Evolutionary conservation across 1,284 basidiomycete species (phyloP), one percentile per base, ranked within the genome.

Genomic region (Ceratobasidium sp.): DNA sequence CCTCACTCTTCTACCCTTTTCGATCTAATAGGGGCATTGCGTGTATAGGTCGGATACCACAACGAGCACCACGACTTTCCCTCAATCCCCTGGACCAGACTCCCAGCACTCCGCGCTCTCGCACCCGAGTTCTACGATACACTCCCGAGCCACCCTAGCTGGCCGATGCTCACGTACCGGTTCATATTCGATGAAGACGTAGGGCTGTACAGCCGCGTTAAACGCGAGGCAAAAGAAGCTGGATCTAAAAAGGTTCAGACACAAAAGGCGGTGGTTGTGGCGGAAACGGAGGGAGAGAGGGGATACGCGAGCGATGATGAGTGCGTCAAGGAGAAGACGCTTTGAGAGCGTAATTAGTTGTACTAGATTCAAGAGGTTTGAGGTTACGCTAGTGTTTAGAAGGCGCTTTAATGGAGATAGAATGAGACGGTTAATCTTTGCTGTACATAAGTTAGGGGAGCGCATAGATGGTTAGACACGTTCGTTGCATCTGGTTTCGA

Each of bases 61-160:
- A 98, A 99, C 86, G 97, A 99, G 84, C 97, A 99, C 86, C 97
- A 99, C 86, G 97, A 99, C 86, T 99, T 99, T 86, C 97, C 97
- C 9, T 96, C 95, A 1, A 88, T 99, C 0, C 91, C 98, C 0
- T 99, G 97, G 97, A 98, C 96, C 10, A 91, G 94, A n/a, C 90
- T 99, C 0, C 96, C 97, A 0, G 89, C 91, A 10, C 90, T 99
- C 20, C 91, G 92, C 39, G 88, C 89, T 4, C 89, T 98, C 72
- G 97, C 97, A 0, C 94, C 93, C 6, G 97, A 99, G 85, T 98
- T 95, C 85, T 99, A 99, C 86, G 94, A 97, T 82, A 90, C 88
- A 6, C 87, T 99, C 39, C 96, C 97, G 0, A 89, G 91, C 1
- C 97, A 99, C 84, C 91, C 91, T 1, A 95, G 93, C 3, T 99